Base-by-base conservation (phyloP, 352 stramenopile species). In the Phytophthora idaei region DNA sequence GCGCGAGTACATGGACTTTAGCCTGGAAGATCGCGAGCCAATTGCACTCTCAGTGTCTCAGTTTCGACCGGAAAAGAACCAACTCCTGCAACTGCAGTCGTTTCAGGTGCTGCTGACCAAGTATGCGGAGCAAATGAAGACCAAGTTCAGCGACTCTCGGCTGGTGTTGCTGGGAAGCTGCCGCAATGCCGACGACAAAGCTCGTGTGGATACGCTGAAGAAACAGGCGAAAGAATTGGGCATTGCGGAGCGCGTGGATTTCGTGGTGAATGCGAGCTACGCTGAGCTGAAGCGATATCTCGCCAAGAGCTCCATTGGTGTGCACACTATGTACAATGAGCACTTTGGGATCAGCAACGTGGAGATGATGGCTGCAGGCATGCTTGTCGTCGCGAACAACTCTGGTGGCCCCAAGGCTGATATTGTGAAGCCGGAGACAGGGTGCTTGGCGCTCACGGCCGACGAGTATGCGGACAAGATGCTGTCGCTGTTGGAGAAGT, bases 271-370 rank as follows among this genome's bases (percentile, higher is more conserved):
- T 77, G 91, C 95, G 36, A 96, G 92, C 25, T 99, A 98, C 59
- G 71, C 76, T 0, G 87, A 98, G 50, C 72, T 99, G 36, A 94
- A 97, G 73, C 57, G 84, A 17, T 95, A 90, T 50, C 73, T 99
- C 17, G 73, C 76, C 5, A 82, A 71, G 39, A 87, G 92, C 58
- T 88, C 85, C 7, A 90, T 99, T 17, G 98, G 98, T 4, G 71
- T 99, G 6, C 98, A 99, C 81, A 99, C 97, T 12, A 99, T 99
- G 98, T 98, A 97, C 83, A 99, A 99, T 61, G 98, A 99, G 76
- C 98, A 99, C 78, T 99, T 99, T 85, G 98, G 98, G 7, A 99
- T 99, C 74, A 97, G 97, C 50, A 96, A 99, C 32, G 98, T 99
- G 44, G 98, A 99, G 83, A 99, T 99, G 96, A 99, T 99, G 95